Percentiles rank a stretch among this genome's conserved stretches.
Conservation (phyloP, 331 rosid species). For the Pyrus hybrid region DNA sequence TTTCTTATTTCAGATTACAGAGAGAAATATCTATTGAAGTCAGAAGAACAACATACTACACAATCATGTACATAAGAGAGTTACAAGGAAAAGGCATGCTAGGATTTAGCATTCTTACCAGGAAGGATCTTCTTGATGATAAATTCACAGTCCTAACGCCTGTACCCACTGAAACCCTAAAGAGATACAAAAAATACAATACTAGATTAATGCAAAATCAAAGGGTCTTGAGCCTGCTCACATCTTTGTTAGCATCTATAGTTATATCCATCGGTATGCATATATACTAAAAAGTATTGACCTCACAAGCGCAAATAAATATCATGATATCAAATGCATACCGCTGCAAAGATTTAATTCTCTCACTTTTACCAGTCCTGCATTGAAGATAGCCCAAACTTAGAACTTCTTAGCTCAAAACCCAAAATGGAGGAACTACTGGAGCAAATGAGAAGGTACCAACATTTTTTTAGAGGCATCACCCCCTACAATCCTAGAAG, state of each 20-base stretch:
- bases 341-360: constrained; percentile 10
- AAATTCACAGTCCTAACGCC: constrained; percentile 21
- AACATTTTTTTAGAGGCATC: constrained; percentile 47
- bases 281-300: background rate
- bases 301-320: background rate
- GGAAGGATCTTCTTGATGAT: constrained; percentile 41
- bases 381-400: background rate
- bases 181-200: constrained; percentile 14
- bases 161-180: constrained; percentile 44
- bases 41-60: background rate
- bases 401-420: background rate
- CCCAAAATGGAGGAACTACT: constrained; percentile 3
- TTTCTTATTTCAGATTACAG: background rate
- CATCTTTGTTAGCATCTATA: background rate
- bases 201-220: background rate
- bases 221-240: background rate
- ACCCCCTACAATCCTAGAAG: constrained; percentile 20
- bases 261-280: background rate
- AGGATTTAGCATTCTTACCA: constrained; percentile 31
- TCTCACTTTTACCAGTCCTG: constrained; percentile 14
- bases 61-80: background rate
- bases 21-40: background rate
- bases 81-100: background rate
- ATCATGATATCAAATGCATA: background rate
- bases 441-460: constrained; percentile 18